Base-by-base conservation (phyloP, 1,139 yeast species). In the Pichiaceae sp. region DNA sequence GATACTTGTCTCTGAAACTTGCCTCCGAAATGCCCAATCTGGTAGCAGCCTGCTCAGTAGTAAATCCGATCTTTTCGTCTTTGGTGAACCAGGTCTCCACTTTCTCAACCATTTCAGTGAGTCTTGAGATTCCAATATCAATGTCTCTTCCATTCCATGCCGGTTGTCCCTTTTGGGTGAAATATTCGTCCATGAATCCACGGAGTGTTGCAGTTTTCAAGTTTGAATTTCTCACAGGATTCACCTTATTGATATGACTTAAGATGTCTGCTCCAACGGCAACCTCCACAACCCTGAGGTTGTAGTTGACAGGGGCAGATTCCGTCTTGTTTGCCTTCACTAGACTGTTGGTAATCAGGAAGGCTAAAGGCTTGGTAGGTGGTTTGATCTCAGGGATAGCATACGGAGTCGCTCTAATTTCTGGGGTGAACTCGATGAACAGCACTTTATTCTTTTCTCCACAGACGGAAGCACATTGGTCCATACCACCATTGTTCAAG, bases 391-490 rank as follows among this genome's bases (percentile, higher is more conserved):
- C n/a, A 5, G 33, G 33, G n/a, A 31, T 31, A 2, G 17, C 8
- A 28, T n/a, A 31, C 16, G 33, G 33, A 31, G 33, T 31, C 12
- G 33, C 33, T n/a, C 17, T 17, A 8, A 31, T 21, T 23, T 31
- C 17, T 15, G 33, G 33, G 4, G 9, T 21, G 17, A 31, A 31
- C 27, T 31, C 33, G 16, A 31, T 31, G 15, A 31, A 31, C 12
- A 31, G 28, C 20, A 31, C 33, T 24, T 31, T 31, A 12, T 24
- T 24, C 26, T 31, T 31, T 15, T 31, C 33, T n/a, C 33, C 33
- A 31, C 28, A 31, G 11, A 31, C 33, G 16, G 33, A 31, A 23
- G 33, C 33, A 23, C 33, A 31, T 15, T 31, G 33, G 16, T 31
- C 33, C 33, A 31, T 31, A 11, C 33, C 33, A 12, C 33, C 33